These are phyloP conservation scores for Schwanniomyces pseudopolymorphus DNA, from an alignment of 805 yeast species.

Conservation along the genomic window DNA sequence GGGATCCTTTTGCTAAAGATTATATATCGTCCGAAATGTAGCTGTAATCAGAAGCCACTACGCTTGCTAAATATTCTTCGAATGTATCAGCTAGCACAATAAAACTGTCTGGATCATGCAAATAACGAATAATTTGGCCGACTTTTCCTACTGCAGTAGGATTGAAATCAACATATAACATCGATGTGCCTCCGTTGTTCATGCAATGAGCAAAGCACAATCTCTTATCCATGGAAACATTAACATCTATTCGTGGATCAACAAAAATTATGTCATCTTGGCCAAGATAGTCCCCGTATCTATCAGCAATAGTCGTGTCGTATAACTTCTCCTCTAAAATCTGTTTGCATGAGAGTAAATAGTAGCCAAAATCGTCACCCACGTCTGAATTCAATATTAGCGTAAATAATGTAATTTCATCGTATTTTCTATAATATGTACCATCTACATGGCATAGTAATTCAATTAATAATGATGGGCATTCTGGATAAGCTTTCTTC, in stretches of 20 bases:
- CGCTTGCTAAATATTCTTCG: neutral
- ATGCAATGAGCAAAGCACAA: neutral
- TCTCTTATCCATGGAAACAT: neutral
- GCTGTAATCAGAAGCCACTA: neutral
- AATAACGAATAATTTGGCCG: neutral
- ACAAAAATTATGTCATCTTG: neutral
- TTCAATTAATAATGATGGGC: neutral
- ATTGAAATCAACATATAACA: neutral
- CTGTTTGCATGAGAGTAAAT: neutral
- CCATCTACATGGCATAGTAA: neutral
- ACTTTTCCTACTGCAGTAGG: neutral
- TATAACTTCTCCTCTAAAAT: neutral
- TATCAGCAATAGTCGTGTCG: neutral
- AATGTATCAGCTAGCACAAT: neutral
- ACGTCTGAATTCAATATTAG: neutral
- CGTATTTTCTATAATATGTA: neutral
- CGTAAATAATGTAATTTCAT: neutral
- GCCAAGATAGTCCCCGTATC: neutral
- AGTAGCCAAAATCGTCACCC: neutral
- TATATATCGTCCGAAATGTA: neutral
- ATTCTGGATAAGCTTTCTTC: neutral
- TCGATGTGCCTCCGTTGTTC: neutral
- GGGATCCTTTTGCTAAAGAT: no score
- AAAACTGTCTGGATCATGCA: neutral
- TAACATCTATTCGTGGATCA: neutral